Conservation (phyloP, 768 basidiomycete species). For the Rossbeevera mucosa region DNA sequence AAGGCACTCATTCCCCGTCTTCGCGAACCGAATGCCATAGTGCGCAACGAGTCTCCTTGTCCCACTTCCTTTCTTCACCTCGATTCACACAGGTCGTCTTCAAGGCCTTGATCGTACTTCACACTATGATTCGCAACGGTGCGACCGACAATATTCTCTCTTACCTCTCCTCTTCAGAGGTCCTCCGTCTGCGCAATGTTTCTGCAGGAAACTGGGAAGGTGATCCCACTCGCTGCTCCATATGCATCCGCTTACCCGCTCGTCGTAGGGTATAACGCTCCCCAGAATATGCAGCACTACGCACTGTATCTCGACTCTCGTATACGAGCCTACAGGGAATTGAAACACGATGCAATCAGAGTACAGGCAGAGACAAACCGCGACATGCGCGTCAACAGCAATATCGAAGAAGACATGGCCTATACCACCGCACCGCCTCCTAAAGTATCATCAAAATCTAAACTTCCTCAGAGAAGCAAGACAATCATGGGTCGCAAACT, state of each 20-base stretch:
- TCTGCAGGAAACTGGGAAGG: conserved; percentile 86
- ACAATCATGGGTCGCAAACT: conserved; percentile 81
- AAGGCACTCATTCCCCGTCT: conserved; percentile 80
- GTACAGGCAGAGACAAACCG: conserved; percentile 94
- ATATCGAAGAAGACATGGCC: conserved; percentile 56
- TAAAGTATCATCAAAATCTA: conserved; percentile 31
- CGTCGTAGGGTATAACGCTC: conserved; percentile 70
- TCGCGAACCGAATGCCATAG: conserved; percentile 87
- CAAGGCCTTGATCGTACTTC: conserved; percentile 92
- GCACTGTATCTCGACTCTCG: conserved; percentile 85
- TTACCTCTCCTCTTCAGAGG: conserved; percentile 76
- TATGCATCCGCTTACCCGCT: not conserved
- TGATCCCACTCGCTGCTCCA: conserved; percentile 29
- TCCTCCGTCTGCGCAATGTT: conserved; percentile 79
- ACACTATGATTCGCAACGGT: conserved; percentile 97
- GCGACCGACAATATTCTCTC: conserved; percentile 87
- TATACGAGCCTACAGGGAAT: conserved; percentile 80
- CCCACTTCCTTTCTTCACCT: not conserved
- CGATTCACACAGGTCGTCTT: conserved; percentile 72
- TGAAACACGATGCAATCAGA: conserved; percentile 91
- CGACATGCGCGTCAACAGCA: conserved; percentile 62
- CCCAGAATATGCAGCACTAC: conserved; percentile 83
- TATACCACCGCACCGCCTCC: conserved; percentile 25
- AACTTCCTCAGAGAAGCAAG: conserved; percentile 56
- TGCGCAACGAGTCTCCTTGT: conserved; percentile 37